Evolutionary conservation across 805 yeast genomes (phyloP).

Genomic region (Wickerhamiella brachini): DNA sequence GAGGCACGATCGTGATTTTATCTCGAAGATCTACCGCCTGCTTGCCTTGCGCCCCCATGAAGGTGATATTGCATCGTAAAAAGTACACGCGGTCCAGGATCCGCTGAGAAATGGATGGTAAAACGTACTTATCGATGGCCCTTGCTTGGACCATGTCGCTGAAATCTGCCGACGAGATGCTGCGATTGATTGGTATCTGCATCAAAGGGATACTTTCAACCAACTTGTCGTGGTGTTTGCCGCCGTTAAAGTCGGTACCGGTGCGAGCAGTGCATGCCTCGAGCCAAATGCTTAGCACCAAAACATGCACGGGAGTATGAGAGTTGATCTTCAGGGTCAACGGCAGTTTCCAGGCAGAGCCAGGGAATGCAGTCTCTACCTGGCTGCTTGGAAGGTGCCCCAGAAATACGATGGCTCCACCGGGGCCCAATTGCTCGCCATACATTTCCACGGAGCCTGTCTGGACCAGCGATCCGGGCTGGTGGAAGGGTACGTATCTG

Average conservation of each 20-base stretch:
- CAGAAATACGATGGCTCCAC: background rate
- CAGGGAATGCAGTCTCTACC: background rate
- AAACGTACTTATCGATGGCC: background rate
- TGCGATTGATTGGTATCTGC: background rate
- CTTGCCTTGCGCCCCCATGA: background rate
- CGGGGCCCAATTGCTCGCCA: background rate
- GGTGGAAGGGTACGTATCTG: conserved; percentile 1
- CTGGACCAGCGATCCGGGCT: background rate
- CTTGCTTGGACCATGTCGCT: background rate
- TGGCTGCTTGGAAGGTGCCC: background rate
- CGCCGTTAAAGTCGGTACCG: background rate
- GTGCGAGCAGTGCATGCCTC: background rate
- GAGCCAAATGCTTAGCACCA: background rate
- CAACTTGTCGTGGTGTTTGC: background rate
- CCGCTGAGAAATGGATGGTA: background rate
- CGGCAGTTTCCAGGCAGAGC: background rate
- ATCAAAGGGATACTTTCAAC: background rate
- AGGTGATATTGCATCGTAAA: background rate
- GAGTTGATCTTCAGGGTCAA: background rate
- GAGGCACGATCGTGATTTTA: background rate
- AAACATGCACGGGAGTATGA: background rate
- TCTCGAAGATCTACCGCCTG: background rate
- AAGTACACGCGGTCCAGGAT: background rate
- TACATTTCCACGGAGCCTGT: background rate
- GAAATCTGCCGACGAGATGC: background rate